A percentile compares a stretch with the other conserved stretches of the same genome.
Evolutionary conservation across 2,329 filamentous ascomycete genomes (phyloP).

Genomic region (Cadophora malorum): DNA sequence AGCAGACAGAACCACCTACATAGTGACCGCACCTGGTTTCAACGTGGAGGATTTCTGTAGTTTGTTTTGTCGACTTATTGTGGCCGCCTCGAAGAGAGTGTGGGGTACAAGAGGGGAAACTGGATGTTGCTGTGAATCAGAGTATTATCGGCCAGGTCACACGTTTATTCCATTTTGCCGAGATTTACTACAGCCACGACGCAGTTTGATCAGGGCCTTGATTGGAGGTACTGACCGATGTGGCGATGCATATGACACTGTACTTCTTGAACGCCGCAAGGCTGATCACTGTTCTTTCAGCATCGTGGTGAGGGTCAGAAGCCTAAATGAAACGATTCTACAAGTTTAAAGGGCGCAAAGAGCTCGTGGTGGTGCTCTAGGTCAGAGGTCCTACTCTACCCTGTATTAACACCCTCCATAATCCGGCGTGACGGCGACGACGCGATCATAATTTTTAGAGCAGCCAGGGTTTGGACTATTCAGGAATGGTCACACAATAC

Average conservation of each 20-base stretch:
- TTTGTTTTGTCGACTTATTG: no score
- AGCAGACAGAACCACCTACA: no score
- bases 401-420: conserved; percentile 18
- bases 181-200: no score
- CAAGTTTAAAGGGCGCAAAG: conserved; percentile 34
- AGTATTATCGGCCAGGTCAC: no score
- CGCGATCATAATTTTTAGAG: not conserved
- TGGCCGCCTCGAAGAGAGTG: no score
- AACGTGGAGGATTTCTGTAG: no score
- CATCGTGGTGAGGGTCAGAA: conserved; percentile 32
- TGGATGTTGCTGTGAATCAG: no score
- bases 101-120: no score
- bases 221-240: not conserved
- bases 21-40: no score
- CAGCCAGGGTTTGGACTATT: conserved; percentile 12
- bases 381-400: conserved; percentile 29
- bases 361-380: conserved; percentile 34
- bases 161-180: no score
- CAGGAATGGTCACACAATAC: conserved; percentile 18
- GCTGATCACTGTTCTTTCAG: conserved; percentile 26
- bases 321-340: conserved; percentile 35
- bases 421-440: not conserved
- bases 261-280: conserved; percentile 19
- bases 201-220: no score
- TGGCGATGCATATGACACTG: conserved; percentile 24